Evolutionary conservation across 306 rosid species (phyloP), one percentile per base, ranked within the genome.

Genomic region (Alnus glutinosa): DNA sequence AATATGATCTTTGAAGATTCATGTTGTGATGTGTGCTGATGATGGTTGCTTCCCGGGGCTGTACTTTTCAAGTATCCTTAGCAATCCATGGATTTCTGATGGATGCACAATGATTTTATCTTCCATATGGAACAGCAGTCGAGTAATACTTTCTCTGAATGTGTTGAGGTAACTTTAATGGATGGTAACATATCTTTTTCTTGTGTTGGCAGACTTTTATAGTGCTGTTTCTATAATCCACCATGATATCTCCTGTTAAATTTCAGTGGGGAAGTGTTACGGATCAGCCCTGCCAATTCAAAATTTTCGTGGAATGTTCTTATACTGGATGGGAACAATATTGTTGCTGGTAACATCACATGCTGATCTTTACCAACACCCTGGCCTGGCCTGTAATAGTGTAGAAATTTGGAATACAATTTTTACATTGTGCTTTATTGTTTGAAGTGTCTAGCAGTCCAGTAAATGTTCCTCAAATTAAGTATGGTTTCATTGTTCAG

Each of bases 391-490:
- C 28, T 19, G n/a, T 52, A 63, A 72, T 55, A 44, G 49, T 75
- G 4, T 49, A 50, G 78, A 74, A 67, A 39, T 14, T 1, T 36
- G 46, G 71, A 73, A 58, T 67, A 9, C 77, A 58, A 30, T 75
- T 50, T 55, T 52, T 37, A 71, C 52, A 50, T 49, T 39, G 50
- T 82, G 73, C 48, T 78, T 76, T 79, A 70, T 74, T 47, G 67
- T 76, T 74, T 86, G 86, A 86, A 95, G 98, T 91, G 82, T 87
- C 94, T 69, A 92, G 98, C 86, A 91, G 97, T 84, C 97, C 93
- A 39, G 92, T 93, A 62, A 88, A 93, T 79, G 75, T 95, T 79
- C 99, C 98, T 77, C 88, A 88, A 82, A 77, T 94, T 88, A 94
- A 86, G 84, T 94, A 88, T 48, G 97, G 97, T 71, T 71, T 78